Evolutionary conservation across 2,329 filamentous ascomycete genomes (phyloP), one percentile per base, ranked within the genome.

Genomic region (Neopestalotiopsis clavispora): DNA sequence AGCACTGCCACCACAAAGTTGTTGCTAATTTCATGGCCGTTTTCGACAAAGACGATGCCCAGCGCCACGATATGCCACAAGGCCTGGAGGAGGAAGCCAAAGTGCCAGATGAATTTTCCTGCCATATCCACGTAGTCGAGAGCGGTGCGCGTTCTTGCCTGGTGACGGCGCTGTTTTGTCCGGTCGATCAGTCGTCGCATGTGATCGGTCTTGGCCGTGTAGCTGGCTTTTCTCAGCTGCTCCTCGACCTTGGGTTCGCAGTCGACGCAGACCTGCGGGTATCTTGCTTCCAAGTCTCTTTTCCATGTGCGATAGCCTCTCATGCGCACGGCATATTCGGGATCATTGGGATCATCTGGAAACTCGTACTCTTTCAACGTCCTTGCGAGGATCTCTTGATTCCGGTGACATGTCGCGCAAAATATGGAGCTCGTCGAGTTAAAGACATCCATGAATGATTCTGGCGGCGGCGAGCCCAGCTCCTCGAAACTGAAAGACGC

Each of bases 131-230:
- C 72, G 65, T 80, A 72, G 69, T 88, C 84, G 23, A 88, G 73
- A 17, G 76, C 69, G 1, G 84, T 82, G 28, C 77, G 74, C 71
- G 78, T 73, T 75, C 81, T 78, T n/a, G 80, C 74, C n/a, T 76
- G 74, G 9, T 81, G 80, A 71, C 82, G 84, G 32, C 82, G 83
- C 69, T 77, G 84, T 69, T 82, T 82, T 62, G 85, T 91, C 73
- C 88, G 89, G 60, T 94, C 90, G 82, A 97, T 89, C 84, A 94
- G 90, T 70, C 92, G 88, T 65, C 91, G 86, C 40, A 97, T 80
- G 71, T 94, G 88, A 73, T 97, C 94, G n/a, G 93, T 92, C 80
- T 94, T 93, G 34, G 94, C 94, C 40, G 90, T 92, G 77, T 97
- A 97, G 9, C 89, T 91, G 0, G 93, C 90, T 72, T 89, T 85